These are phyloP conservation scores for Phytophthora capsici DNA, from an alignment of 352 stramenopile species.

Conservation along the genomic window DNA sequence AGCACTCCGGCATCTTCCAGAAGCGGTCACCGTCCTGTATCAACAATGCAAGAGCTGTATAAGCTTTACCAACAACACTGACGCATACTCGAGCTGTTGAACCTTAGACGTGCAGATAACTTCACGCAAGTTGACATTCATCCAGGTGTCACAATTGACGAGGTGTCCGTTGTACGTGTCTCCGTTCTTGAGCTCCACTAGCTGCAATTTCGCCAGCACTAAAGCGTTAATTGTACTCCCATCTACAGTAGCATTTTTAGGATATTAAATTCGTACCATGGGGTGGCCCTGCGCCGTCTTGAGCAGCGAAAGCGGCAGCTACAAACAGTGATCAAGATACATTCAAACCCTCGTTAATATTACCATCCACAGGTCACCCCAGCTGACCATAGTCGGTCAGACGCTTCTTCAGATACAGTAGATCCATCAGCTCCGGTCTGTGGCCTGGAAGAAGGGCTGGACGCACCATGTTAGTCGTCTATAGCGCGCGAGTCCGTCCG, in stretches of 20 bases:
- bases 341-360: slow-evolving; percentile 12
- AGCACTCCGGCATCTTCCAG: slow-evolving; percentile 98
- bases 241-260: not conserved
- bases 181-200: slow-evolving; percentile 99
- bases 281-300: slow-evolving; percentile 95
- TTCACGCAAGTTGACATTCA: slow-evolving; percentile 99
- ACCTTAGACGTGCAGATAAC: slow-evolving; percentile 99
- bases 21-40: slow-evolving; percentile 96
- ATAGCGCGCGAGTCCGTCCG: slow-evolving; percentile 15
- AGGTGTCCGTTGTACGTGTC: slow-evolving; percentile 98
- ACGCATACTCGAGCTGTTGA: not conserved
- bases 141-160: slow-evolving; percentile 98
- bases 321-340: slow-evolving; percentile 33
- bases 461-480: slow-evolving; percentile 34
- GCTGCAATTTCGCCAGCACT: slow-evolving; percentile 39
- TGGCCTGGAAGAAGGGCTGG: not conserved
- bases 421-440: not conserved
- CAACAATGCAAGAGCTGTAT: not conserved
- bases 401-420: not conserved
- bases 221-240: not conserved
- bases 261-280: slow-evolving; percentile 65
- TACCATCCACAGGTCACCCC: not conserved
- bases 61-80: not conserved
- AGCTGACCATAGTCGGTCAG: not conserved
- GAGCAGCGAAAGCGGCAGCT: slow-evolving; percentile 96